These are phyloP conservation scores for Gossypium longicalyx DNA, from an alignment of 345 rosid genomes.

Conservation along the genomic window DNA sequence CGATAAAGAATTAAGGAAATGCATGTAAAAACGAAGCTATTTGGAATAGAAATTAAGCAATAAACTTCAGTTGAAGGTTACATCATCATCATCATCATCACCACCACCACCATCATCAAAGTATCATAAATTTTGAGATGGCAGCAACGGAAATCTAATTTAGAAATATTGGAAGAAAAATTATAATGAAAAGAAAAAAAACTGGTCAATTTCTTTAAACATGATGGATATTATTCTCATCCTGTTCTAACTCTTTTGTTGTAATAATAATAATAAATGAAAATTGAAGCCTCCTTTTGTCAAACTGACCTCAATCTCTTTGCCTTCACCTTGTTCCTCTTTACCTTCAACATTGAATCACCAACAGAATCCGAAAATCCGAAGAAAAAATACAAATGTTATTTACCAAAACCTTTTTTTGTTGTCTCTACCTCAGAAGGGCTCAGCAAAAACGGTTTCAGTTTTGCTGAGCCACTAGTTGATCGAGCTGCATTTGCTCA, in stretches of 20 bases:
- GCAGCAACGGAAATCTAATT: neutral
- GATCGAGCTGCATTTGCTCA: slow-evolving; percentile 87
- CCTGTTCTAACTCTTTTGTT: slow-evolving; percentile 32
- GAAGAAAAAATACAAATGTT: slow-evolving; percentile 14
- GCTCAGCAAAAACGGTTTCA: slow-evolving; percentile 26
- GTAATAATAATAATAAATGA: slow-evolving; percentile 42
- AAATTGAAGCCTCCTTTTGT: slow-evolving; percentile 33
- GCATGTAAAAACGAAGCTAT: no score
- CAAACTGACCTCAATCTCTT: slow-evolving; percentile 25
- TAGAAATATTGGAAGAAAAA: slow-evolving; percentile 26
- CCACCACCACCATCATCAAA: slow-evolving; percentile 19
- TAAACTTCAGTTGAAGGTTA: slow-evolving; percentile 21
- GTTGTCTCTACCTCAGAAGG: slow-evolving; percentile 31
- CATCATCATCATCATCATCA: slow-evolving; percentile 30
- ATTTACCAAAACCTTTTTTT: slow-evolving; percentile 47
- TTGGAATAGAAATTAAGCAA: no score
- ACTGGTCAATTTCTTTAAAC: slow-evolving; percentile 27
- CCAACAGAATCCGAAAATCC: slow-evolving; percentile 19
- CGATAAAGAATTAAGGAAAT: no score
- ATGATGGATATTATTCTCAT: slow-evolving; percentile 31
- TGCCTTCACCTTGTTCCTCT: slow-evolving; percentile 12
- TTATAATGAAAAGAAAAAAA: slow-evolving; percentile 12
- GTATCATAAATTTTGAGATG: slow-evolving; percentile 16
- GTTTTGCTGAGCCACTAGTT: slow-evolving; percentile 92
- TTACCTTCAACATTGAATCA: slow-evolving; percentile 26